Evolutionary conservation across 768 basidiomycete species (phyloP), one percentile per base, ranked within the genome.

Genomic region (Xerocomellus amylosporus): DNA sequence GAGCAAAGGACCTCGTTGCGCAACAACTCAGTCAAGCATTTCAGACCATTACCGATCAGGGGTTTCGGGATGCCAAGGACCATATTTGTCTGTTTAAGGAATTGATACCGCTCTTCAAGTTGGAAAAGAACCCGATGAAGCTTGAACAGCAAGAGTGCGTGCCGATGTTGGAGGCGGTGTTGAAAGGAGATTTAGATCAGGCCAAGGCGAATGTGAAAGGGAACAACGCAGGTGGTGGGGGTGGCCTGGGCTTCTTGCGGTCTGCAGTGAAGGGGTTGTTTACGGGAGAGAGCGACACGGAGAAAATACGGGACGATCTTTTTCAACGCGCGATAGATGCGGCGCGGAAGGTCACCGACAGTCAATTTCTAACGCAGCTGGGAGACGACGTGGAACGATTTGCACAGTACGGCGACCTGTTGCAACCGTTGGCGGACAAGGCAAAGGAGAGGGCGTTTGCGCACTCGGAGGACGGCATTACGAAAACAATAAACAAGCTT

Each of bases 11-110:
- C 0, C 24, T 42, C 5, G 43, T 56, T 1, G 8, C 5, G 2
- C 45, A 26, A 2, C 50, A 57, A 2, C 17, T 64, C 2, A 34
- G 41, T 26, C 24, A 48, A n/a, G 31, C 41, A 2, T 41, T 59
- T 10, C 22, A 24, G 8, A 28, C 3, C 1, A 68, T 70, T 4
- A 2, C 26, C 6, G 20, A 57, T 19, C 12, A 0, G 2, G 64
- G 64, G 0, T 66, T 61, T 49, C 51, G 14, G 34, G 1, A 0
- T 5, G 24, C 40, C n/a, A 70, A 70, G 48, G 37, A 60, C 0
- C 64, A 53, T 9, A 44, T 70, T 15, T 26, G 38, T 20, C 4
- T 59, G 2, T 52, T 59, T 28, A 56, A 55, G 26, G 53, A 44
- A 17, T 19, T 70, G 2, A 0, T 0, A 5, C 10, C 39, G 0